Conservation (phyloP, 2,329 filamentous ascomycete genomes). For the Neophaeococcomyces aloes region DNA sequence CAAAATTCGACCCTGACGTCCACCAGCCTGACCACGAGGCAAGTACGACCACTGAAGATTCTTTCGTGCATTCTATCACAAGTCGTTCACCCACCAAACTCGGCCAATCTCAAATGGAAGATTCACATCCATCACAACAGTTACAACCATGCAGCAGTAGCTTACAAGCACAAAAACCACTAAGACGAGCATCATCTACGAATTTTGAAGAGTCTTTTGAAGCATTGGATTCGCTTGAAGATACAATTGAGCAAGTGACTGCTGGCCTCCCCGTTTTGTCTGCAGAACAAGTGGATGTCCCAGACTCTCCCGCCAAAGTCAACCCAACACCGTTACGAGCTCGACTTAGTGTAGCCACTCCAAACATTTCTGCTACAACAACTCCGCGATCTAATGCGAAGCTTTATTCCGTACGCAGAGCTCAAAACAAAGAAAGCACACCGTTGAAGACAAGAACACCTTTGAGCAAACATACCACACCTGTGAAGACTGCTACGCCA, state of each 20-base stretch:
- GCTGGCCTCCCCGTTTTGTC: constrained; percentile 27
- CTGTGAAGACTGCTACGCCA: constrained; percentile 1
- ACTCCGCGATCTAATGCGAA: neutral
- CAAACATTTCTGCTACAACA: constrained; percentile 5
- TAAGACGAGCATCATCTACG: constrained; percentile 13
- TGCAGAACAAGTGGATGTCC: constrained; percentile 12
- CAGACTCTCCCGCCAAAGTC: constrained; percentile 22
- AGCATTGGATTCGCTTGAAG: constrained; percentile 42
- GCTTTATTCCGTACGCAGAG: neutral
- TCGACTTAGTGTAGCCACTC: constrained; percentile 2
- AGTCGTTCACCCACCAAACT: constrained; percentile 22
- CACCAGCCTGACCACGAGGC: constrained; percentile 13
- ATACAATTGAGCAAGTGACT: constrained; percentile 40
- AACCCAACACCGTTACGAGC: constrained; percentile 8
- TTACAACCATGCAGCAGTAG: neutral
- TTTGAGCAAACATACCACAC: neutral
- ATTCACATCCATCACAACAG: neutral
- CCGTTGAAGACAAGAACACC: constrained; percentile 3
- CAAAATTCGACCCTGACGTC: constrained; percentile 22
- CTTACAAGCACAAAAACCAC: constrained; percentile 11
- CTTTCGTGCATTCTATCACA: constrained; percentile 23
- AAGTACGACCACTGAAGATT: constrained; percentile 19
- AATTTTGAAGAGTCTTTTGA: constrained; percentile 37
- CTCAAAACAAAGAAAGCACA: constrained; percentile 6
- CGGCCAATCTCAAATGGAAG: neutral